Evolutionary conservation across 164 flowering plant species (phyloP), one percentile per base, ranked within the genome.

Genomic region (Chimonanthus praecox): DNA sequence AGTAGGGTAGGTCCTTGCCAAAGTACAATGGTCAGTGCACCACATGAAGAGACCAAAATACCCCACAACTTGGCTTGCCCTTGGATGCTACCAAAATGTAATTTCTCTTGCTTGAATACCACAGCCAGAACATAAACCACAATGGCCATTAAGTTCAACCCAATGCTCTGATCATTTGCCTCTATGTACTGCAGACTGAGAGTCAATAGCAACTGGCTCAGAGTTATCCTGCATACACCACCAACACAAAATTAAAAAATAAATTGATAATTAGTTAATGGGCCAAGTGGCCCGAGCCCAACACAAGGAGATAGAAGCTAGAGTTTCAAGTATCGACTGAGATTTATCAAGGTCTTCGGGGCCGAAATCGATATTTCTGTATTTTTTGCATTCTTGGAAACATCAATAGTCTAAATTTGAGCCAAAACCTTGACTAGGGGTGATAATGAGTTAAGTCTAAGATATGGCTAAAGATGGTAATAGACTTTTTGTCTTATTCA

Each of bases 11-110:
- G 80, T 61, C 80, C 80, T 9, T 15, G 67, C 80, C 77, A 78
- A 13, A 78, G 33, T 6, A 74, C 77, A 62, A 78, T 65, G 11
- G 64, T 48, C 77, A 71, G 21, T 8, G 77, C 77, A 43, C 80
- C 80, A 6, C 64, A 74, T 49, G 45, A 47, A 6, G 80, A 78
- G 46, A 50, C 10, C 45, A 51, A 7, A 61, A 74, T 47, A 44
- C 80, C 80, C 68, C 70, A 74, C 44, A 78, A 49, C 58, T 78
- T 78, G 61, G 80, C 69, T 66, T 78, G 80, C n/a, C 80, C 75
- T 43, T 70, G 50, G 48, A 78, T 58, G 49, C 72, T 78, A 54
- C 72, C 20, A 48, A 58, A 70, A 5, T 18, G 44, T 8, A 78
- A 70, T 47, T 78, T 66, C 67, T 78, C 80, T 61, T 74, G 77